Base-by-base conservation (phyloP, 1,284 basidiomycete genomes). In the Tilletia indica region DNA sequence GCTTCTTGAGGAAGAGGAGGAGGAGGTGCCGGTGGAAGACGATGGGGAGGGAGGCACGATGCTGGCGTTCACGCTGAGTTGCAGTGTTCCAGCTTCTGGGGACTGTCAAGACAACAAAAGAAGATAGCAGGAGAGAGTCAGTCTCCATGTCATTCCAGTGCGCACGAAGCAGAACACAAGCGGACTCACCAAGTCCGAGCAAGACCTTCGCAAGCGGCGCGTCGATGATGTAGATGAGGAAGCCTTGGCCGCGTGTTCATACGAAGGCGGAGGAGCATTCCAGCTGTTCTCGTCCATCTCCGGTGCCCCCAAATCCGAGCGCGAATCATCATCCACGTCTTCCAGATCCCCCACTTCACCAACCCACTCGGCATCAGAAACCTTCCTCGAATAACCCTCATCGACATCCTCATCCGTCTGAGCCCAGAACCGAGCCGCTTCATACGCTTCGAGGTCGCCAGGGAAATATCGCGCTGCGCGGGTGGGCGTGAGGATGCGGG, bases 221-320 rank as follows among this genome's bases (percentile, higher is more conserved):
- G 42, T 9, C 42, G 42, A 45, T 14, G 42, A 45, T 14, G 42
- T 9, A 8, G 42, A 45, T 3, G 9, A 8, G 42, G 14, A 8
- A 3, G 6, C 61, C 6, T 42, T 2, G 61, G n/a, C n/a, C n/a
- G n/a, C n/a, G n/a, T n/a, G n/a, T n/a, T n/a, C n/a, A n/a, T 64
- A 64, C 1, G 61, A 4, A 3, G 61, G 61, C 31, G 61, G 61
- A 4, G 61, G 61, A 38, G 61, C 36, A 34, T 8, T 16, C 61
- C 61, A 64, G 4, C 31, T 64, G 36, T 38, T 1, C 36, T 64
- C 61, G 34, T 42, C 61, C 16, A 64, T 34, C 61, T 64, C 61
- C 12, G 61, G 61, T 36, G 61, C 61, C 31, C 61, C 61, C 61
- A 64, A 64, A 4, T 64, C 61, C 34, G 61, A 64, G 4, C 61